These are phyloP conservation scores for Metschnikowia noctiluminum DNA, from an alignment of 805 yeast genomes.

Conservation along the genomic window DNA sequence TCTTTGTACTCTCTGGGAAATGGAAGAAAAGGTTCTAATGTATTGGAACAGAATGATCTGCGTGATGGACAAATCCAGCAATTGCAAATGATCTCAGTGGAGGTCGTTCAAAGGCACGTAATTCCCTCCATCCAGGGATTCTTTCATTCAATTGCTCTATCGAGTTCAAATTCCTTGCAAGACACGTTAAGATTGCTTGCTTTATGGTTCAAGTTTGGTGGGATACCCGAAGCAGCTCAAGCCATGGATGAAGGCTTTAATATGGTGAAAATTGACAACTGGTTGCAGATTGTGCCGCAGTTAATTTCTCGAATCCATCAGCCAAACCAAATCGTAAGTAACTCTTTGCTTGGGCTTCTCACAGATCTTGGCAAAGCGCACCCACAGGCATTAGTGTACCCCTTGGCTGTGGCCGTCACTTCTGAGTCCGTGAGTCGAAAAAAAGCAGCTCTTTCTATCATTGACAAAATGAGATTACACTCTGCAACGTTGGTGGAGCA, in stretches of 20 bases:
- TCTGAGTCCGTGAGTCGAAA: slow-evolving; percentile 88
- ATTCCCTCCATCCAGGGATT: slow-evolving; percentile 95
- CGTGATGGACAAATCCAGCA: slow-evolving; percentile 13
- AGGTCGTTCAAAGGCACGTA: slow-evolving; percentile 78
- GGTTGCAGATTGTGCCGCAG: slow-evolving; percentile 96
- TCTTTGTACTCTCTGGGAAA: slow-evolving; percentile 48
- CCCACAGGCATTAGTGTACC: slow-evolving; percentile 95
- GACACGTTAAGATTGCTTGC: slow-evolving; percentile 88
- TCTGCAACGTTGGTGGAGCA: slow-evolving; percentile 84
- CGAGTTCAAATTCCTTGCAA: slow-evolving; percentile 83
- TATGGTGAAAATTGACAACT: slow-evolving; percentile 84
- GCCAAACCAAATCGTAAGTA: slow-evolving; percentile 80
- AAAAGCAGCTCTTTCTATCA: slow-evolving; percentile 85
- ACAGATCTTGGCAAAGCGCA: slow-evolving; percentile 91
- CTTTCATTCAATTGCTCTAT: slow-evolving; percentile 88
- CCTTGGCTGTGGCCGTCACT: slow-evolving; percentile 92
- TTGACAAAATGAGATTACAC: slow-evolving; percentile 88
- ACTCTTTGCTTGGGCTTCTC: slow-evolving; percentile 72
- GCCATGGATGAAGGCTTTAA: slow-evolving; percentile 89
- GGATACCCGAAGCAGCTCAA: slow-evolving; percentile 82
- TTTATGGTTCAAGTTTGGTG: slow-evolving; percentile 95
- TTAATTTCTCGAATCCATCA: slow-evolving; percentile 95
- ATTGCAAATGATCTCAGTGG: slow-evolving; percentile 34
- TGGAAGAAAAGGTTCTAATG: slow-evolving; percentile 14
- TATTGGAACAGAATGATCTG: slow-evolving; percentile 28